These are phyloP conservation scores for Allomyces macrogynus DNA, from an alignment of 192 early-diverging fungal genomes.

Conservation along the genomic window DNA sequence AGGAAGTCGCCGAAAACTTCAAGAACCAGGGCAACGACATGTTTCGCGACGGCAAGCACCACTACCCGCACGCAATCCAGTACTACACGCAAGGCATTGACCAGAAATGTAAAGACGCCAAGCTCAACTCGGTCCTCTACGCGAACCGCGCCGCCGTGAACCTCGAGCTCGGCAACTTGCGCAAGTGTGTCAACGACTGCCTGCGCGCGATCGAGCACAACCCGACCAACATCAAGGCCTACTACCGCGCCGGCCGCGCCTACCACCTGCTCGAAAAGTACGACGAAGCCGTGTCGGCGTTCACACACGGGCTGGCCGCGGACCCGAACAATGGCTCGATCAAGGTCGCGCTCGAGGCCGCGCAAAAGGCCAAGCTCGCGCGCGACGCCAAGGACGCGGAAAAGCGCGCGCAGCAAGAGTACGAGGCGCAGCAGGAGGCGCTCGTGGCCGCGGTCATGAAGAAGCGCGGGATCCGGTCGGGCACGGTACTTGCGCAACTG, in stretches of 20 bases:
- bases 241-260: constrained; percentile 74
- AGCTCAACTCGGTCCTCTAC: constrained; percentile 58
- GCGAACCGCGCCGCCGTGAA: constrained; percentile 84
- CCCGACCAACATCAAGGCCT: constrained; percentile 73
- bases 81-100: constrained; percentile 78
- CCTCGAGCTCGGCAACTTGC: constrained; percentile 73
- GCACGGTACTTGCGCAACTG: neutral
- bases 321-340: neutral
- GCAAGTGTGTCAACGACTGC: constrained; percentile 72
- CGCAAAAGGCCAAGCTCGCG: constrained; percentile 9
- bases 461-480: neutral
- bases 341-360: neutral
- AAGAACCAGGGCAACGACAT: constrained; percentile 91
- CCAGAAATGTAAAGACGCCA: constrained; percentile 43
- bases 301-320: neutral
- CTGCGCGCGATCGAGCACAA: constrained; percentile 56
- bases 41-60: constrained; percentile 44
- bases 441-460: constrained; percentile 1
- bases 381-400: constrained; percentile 11
- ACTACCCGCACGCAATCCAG: constrained; percentile 52
- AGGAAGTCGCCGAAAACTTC: constrained; percentile 74
- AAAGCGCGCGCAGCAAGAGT: constrained; percentile 12
- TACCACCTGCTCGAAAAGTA: constrained; percentile 56
- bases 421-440: too few species aligned
- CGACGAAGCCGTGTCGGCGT: constrained; percentile 37